phyloP scores from a whole-genome alignment of 2,329 filamentous ascomycete genomes.

The Ustulina deusta region DNA sequence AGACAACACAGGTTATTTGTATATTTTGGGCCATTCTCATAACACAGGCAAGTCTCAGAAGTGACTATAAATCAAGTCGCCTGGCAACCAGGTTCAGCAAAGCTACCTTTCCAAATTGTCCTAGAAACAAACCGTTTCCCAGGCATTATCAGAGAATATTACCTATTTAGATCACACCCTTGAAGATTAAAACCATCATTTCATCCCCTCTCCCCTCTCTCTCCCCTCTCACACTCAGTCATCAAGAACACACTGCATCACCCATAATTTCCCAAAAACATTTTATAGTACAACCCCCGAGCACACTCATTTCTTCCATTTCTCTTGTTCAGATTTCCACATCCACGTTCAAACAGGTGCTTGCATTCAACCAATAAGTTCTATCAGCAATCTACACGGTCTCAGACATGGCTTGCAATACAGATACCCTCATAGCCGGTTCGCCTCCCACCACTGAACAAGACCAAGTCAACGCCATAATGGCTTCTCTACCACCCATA shows the following conservation, averaged over 20 bases:
- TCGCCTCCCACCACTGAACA: neutral
- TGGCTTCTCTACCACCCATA: slow-evolving; percentile 14
- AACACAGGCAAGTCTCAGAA: neutral
- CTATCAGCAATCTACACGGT: neutral
- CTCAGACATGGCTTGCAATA: slow-evolving; percentile 2
- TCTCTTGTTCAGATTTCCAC: neutral
- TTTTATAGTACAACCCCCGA: neutral
- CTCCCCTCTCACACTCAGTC: neutral
- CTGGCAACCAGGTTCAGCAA: too few species aligned
- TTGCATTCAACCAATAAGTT: neutral
- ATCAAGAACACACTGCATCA: neutral
- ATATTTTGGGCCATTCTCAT: neutral
- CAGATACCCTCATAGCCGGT: neutral
- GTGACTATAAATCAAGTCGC: too few species aligned
- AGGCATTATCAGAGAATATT: neutral
- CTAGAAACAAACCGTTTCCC: neutral
- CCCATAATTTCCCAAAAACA: neutral
- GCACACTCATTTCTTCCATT: too few species aligned
- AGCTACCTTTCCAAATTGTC: neutral
- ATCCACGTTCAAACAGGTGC: too few species aligned
- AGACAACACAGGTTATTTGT: neutral
- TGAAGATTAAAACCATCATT: neutral
- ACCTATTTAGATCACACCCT: neutral
- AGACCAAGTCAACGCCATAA: neutral
- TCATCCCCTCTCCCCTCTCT: neutral